These are phyloP conservation scores for Sarocladium kiliense DNA, from an alignment of 2,329 filamentous ascomycete genomes.

Conservation along the genomic window DNA sequence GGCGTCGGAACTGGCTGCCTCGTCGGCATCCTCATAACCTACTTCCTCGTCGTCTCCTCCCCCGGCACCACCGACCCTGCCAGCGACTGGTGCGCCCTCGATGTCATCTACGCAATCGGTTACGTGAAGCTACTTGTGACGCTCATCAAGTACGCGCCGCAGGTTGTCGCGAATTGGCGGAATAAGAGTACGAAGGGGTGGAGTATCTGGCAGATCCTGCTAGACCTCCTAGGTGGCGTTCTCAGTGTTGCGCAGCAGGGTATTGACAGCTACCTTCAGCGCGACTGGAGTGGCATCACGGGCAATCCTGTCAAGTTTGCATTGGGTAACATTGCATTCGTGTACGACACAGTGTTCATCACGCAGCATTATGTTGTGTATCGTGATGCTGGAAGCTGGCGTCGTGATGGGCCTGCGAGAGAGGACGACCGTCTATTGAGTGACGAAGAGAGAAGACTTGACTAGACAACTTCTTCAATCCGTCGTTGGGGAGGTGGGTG, in stretches of 20 bases:
- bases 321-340: slow-evolving; percentile 76
- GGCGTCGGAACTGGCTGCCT: slow-evolving; percentile 67
- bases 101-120: slow-evolving; percentile 63
- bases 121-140: slow-evolving; percentile 89
- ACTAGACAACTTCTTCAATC: not conserved
- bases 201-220: slow-evolving; percentile 77
- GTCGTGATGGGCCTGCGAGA: slow-evolving; percentile 15
- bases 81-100: slow-evolving; percentile 55
- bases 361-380: slow-evolving; percentile 86
- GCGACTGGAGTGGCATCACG: slow-evolving; percentile 84
- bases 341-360: slow-evolving; percentile 85
- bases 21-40: slow-evolving; percentile 48
- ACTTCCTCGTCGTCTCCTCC: slow-evolving; percentile 38
- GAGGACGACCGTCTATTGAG: slow-evolving; percentile 20
- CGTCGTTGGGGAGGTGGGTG: not conserved
- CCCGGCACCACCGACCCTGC: slow-evolving; percentile 28
- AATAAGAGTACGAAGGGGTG: slow-evolving; percentile 83
- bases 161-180: slow-evolving; percentile 76
- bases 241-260: slow-evolving; percentile 76
- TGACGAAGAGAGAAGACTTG: slow-evolving; percentile 21
- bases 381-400: slow-evolving; percentile 13
- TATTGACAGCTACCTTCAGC: slow-evolving; percentile 78
- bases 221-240: slow-evolving; percentile 77
- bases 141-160: slow-evolving; percentile 87
- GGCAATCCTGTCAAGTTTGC: slow-evolving; percentile 90